phyloP scores from a whole-genome alignment of 805 yeast species.

The Lipomyces mesembrius region DNA sequence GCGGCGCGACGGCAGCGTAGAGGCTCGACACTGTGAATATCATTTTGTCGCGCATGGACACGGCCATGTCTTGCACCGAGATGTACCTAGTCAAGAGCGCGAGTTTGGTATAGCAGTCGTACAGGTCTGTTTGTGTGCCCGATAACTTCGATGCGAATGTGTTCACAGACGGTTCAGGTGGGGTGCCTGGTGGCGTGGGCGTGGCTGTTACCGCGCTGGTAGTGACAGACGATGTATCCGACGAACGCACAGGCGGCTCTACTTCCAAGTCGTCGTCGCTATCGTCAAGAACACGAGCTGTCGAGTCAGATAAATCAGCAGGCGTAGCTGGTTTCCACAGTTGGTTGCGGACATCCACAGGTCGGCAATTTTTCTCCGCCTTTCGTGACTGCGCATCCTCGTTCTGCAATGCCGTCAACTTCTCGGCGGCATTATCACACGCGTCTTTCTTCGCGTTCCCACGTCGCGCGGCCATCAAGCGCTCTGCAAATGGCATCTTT shows the following conservation, averaged over 20 bases:
- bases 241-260: constrained; percentile 12
- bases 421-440: background rate
- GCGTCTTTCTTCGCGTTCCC: background rate
- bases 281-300: background rate
- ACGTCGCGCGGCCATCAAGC: background rate
- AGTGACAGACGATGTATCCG: background rate
- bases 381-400: background rate
- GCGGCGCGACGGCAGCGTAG: constrained; percentile 68
- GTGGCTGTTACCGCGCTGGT: background rate
- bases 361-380: background rate
- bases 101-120: constrained; percentile 17
- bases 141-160: constrained; percentile 10
- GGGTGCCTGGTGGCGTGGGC: background rate
- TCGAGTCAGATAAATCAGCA: background rate
- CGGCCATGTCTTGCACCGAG: constrained; percentile 45
- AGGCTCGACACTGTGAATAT: constrained; percentile 62
- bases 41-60: constrained; percentile 55
- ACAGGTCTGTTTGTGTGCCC: constrained; percentile 19
- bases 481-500: background rate
- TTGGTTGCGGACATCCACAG: background rate
- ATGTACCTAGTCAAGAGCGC: constrained; percentile 51
- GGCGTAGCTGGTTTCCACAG: background rate
- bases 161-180: background rate
- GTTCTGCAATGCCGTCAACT: background rate
- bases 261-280: constrained; percentile 19